A percentile compares a stretch with the other conserved stretches of the same genome.
These are phyloP conservation scores for Pseudozyma hubeiensis DNA, from an alignment of 1,284 basidiomycete species.

Conservation along the genomic window DNA sequence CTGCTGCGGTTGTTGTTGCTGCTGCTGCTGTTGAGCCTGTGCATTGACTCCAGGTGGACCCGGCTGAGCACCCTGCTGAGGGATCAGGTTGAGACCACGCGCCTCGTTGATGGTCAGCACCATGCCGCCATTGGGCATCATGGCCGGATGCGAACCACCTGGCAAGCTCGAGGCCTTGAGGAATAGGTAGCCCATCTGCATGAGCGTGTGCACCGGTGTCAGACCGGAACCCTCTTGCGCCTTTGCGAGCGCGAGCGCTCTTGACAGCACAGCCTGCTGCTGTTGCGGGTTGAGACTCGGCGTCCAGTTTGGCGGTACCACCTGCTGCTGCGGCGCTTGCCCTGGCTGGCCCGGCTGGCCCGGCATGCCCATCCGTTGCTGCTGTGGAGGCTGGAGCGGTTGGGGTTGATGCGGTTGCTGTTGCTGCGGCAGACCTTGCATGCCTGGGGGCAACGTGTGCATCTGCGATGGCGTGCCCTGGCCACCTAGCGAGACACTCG, in stretches of 20 bases:
- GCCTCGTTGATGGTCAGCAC: constrained; percentile 64
- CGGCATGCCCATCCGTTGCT: constrained; percentile 29
- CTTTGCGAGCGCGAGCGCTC: constrained; percentile 58
- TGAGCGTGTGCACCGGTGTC: constrained; percentile 56
- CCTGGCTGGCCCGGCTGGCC: constrained; percentile 27
- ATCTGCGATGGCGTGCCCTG: constrained; percentile 48
- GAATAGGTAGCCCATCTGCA: constrained; percentile 65
- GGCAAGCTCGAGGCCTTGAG: constrained; percentile 59
- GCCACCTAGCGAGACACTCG: constrained; percentile 42
- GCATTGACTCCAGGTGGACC: constrained; percentile 2
- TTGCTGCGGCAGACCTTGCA: constrained; percentile 28
- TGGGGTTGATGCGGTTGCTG: constrained; percentile 23
- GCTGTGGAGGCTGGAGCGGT: constrained; percentile 4
- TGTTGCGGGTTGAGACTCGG: constrained; percentile 57
- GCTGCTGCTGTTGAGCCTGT: constrained; percentile 26
- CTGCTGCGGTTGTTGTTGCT: constrained; percentile 17
- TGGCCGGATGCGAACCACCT: constrained; percentile 39
- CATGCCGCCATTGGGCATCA: constrained; percentile 56
- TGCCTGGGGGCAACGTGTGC: constrained; percentile 34
- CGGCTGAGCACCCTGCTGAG: constrained; percentile 39
- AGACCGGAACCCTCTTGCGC: constrained; percentile 48
- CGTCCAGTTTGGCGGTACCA: constrained; percentile 52
- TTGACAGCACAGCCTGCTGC: constrained; percentile 57
- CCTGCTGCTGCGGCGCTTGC: constrained; percentile 29
- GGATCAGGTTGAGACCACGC: constrained; percentile 55